Percentiles rank a stretch among this genome's conserved stretches.
phyloP scores from a whole-genome alignment of 768 basidiomycete genomes.

The Kwoniella bestiolae region DNA sequence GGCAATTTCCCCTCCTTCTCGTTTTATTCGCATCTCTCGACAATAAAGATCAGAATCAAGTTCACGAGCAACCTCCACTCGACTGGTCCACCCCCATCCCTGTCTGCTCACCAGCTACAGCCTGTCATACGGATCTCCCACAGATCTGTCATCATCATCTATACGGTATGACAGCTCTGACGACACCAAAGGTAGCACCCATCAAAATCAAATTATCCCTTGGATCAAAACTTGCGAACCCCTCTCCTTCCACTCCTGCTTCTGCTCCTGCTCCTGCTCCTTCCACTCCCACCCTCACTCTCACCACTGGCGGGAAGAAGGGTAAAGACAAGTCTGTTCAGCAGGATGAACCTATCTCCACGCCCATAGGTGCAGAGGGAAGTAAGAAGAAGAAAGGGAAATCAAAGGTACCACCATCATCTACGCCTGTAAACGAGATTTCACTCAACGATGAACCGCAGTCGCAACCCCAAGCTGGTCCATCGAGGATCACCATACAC shows the following conservation, averaged over 20 bases:
- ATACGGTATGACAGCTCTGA: constrained; percentile 6
- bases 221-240: constrained; percentile 3
- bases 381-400: constrained; percentile 13
- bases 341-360: neutral
- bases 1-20: constrained; percentile 12
- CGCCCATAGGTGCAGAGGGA: constrained; percentile 1
- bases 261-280: constrained; percentile 3
- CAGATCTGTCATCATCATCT: neutral
- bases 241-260: constrained; percentile 2
- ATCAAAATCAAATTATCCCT: constrained; percentile 67
- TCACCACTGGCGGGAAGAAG: constrained; percentile 15
- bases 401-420: constrained; percentile 9
- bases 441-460: neutral
- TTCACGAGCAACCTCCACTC: constrained; percentile 31
- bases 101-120: neutral
- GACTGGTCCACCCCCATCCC: constrained; percentile 33
- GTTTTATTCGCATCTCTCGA: neutral
- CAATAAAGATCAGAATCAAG: neutral
- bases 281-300: constrained; percentile 10
- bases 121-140: neutral
- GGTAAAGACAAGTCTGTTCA: constrained; percentile 17
- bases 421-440: neutral
- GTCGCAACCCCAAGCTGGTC: constrained; percentile 2
- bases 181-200: constrained; percentile 21
- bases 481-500: neutral